A percentile compares a stretch with the other conserved stretches of the same genome.
Evolutionary conservation across 805 yeast genomes (phyloP).

Genomic region (Metschnikowia baotianmanensis): DNA sequence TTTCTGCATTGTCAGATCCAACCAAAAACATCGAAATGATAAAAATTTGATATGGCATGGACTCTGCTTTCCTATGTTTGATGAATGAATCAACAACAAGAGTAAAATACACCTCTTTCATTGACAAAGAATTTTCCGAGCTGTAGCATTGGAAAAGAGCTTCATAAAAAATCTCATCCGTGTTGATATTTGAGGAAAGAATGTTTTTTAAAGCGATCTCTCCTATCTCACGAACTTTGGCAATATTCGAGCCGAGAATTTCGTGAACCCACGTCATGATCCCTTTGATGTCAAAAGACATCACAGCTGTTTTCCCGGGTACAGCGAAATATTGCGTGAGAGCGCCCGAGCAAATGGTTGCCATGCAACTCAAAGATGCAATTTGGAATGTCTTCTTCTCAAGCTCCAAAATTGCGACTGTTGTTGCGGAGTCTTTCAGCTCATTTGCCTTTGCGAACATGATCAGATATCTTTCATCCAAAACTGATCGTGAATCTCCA

Average conservation of each 20-base stretch:
- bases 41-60: constrained; percentile 60
- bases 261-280: constrained; percentile 81
- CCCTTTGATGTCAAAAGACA: constrained; percentile 69
- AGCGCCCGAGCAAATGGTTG: constrained; percentile 73
- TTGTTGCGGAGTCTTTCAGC: constrained; percentile 43
- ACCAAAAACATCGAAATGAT: constrained; percentile 76
- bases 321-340: constrained; percentile 49
- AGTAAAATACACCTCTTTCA: constrained; percentile 67
- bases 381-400: constrained; percentile 69
- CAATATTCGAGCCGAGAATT: constrained; percentile 58
- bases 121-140: constrained; percentile 46
- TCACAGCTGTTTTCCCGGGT: constrained; percentile 46
- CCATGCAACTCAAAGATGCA: constrained; percentile 81
- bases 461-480: constrained; percentile 62
- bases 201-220: constrained; percentile 68
- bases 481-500: constrained; percentile 61
- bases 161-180: constrained; percentile 51
- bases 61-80: constrained; percentile 12
- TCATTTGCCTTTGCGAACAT: constrained; percentile 49
- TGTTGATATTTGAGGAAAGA: constrained; percentile 56
- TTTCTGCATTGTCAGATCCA: constrained; percentile 67
- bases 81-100: constrained; percentile 63
- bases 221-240: constrained; percentile 60
- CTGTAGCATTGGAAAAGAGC: constrained; percentile 72
- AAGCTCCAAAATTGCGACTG: constrained; percentile 76